Base-by-base conservation (phyloP, 441 rosid species). In the Brassica balearica region DNA sequence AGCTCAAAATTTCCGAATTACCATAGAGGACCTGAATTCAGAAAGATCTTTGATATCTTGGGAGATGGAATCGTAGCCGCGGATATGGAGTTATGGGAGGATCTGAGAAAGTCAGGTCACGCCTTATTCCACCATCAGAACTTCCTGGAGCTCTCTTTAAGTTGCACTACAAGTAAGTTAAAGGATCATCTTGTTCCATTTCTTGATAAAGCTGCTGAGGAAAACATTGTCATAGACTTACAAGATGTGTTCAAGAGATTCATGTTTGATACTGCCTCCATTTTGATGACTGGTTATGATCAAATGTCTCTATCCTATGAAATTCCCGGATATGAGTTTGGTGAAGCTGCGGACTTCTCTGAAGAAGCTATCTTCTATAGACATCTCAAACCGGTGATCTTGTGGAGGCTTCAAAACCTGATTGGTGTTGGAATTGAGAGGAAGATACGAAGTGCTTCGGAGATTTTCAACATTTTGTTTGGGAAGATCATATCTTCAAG, bases 21-120 rank as follows among this genome's bases (percentile, higher is more conserved):
- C n/a, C n/a, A n/a, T 8, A 89, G 82, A 79, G 90, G 90, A 7
- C 56, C 82, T 12, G 83, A 86, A 6, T 86, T 85, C 83, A 76
- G 74, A 53, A 68, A 79, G 25, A 82, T 84, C 3, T 81, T 86
- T 4, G 95, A 86, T 73, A 63, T 81, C 55, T 73, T 89, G 23
- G 90, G 92, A 10, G 85, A 80, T 20, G 89, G 87, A 2, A 86
- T 89, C 73, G 27, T 87, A 74, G 77, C 75, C 11, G 69, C 36
- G 3, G 89, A 86, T 36, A 68, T 76, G 0, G 79, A 84, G 36
- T 60, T 68, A 1, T 86, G 90, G 91, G 80, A 66, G 61, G 82
- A 80, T 27, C 89, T 85, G 8, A 83, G 89, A 62, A 84, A 76
- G 70, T 48, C 68, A 67, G 73, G 74, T 15, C 85, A 48, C 10